Evolutionary conservation across 345 rosid species (phyloP), one percentile per base, ranked within the genome.

Genomic region (Streptanthus diversifolius): DNA sequence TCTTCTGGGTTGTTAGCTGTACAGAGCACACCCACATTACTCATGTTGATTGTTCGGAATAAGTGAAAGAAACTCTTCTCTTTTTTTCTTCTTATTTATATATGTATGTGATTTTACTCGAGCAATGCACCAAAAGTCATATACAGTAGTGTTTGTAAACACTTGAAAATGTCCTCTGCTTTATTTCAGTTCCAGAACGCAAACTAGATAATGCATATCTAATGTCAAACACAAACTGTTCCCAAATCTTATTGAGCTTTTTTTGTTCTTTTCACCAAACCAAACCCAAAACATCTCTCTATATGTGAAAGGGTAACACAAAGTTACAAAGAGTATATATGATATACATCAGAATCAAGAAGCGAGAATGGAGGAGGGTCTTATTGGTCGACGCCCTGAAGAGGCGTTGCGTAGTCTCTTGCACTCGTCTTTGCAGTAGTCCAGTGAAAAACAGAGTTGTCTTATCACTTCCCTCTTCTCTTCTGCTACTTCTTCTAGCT

Each of bases 381-480:
- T 56, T 27, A 58, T 57, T 55, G 72, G 63, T 48, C 14, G 72
- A 48, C 79, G 70, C 33, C 80, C 80, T 24, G 71, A 7, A 35
- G 79, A 77, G 17, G 87, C 88, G 59, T 35, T 56, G 3, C 85
- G 85, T 17, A 90, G 91, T 18, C 44, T 63, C 63, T 77, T 59
- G 60, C 84, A 86, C n/a, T 82, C 76, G 8, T 76, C 82, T 71
- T 82, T 82, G 63, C 81, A 85, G 74, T 86, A 80, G 80, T 90
- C 93, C 10, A 90, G 66, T 4, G 93, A 83, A 76, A 85, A 86
- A 66, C 96, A 88, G 1, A 90, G 86, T 55, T 90, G 96, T 64
- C 96, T 71, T 51, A 88, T 88, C 32, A 83, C 96, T 79, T 88
- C 92, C 56, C 92, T 77, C 73, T 89, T 89, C 82, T 82, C 84